Conservation (phyloP, 2,329 filamentous ascomycete genomes). For the Emericellopsis atlantica region DNA sequence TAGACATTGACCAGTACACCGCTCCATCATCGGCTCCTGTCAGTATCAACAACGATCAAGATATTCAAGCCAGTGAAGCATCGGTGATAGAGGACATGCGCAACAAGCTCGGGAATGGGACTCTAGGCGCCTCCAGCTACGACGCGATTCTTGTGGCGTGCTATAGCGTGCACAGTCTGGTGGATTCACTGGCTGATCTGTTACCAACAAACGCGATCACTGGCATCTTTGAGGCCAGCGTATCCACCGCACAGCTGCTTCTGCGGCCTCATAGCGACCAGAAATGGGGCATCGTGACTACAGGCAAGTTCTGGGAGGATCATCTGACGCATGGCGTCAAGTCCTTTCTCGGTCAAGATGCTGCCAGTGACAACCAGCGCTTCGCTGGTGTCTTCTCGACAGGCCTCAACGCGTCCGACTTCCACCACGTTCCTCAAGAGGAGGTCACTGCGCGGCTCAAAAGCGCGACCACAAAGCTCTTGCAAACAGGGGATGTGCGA, state of each 20-base stretch:
- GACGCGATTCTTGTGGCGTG: constrained; percentile 81
- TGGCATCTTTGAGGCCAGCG: constrained; percentile 81
- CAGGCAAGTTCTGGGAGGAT: constrained; percentile 70
- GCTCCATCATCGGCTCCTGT: constrained; percentile 48
- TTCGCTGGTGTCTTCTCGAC: constrained; percentile 79
- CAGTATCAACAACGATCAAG: constrained; percentile 67
- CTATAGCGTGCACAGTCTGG: constrained; percentile 74
- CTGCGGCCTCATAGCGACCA: constrained; percentile 14
- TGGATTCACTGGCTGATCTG: constrained; percentile 34
- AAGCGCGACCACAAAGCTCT: constrained; percentile 54
- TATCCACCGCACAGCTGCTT: constrained; percentile 45
- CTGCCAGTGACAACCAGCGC: constrained; percentile 17
- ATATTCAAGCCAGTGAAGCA: constrained; percentile 43
- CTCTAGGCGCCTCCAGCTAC: constrained; percentile 31
- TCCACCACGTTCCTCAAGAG: constrained; percentile 57
- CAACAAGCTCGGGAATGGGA: constrained; percentile 30
- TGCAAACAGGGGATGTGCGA: constrained; percentile 42
- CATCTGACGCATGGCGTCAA: constrained; percentile 56
- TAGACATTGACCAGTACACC: constrained; percentile 51
- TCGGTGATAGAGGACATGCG: constrained; percentile 41
- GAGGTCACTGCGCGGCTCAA: constrained; percentile 55
- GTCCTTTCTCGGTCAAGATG: constrained; percentile 43
- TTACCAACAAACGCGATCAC: constrained; percentile 4
- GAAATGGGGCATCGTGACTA: constrained; percentile 79
- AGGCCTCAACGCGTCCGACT: constrained; percentile 64